These are phyloP conservation scores for Annulohypoxylon maeteangense DNA, from an alignment of 495 filamentous ascomycete genomes.

Conservation along the genomic window DNA sequence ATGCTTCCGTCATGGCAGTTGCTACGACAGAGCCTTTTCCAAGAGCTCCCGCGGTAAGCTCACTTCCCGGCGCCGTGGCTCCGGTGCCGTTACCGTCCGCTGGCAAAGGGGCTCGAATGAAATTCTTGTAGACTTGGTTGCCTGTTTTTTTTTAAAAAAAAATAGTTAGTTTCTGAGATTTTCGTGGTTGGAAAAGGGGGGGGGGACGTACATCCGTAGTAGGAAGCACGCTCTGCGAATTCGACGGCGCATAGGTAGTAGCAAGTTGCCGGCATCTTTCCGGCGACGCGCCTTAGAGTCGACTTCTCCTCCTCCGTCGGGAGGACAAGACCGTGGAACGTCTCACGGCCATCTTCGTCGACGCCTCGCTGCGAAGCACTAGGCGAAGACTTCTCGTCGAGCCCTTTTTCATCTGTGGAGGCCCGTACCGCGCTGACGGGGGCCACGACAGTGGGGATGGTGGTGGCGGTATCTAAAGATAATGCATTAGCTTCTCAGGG, in stretches of 20 bases:
- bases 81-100: slow-evolving; percentile 67
- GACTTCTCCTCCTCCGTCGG: slow-evolving; percentile 65
- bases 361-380: neutral
- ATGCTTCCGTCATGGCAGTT: slow-evolving; percentile 65
- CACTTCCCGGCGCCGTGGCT: slow-evolving; percentile 59
- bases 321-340: slow-evolving; percentile 53
- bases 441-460: slow-evolving; percentile 38
- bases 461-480: slow-evolving; percentile 38
- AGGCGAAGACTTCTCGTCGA: slow-evolving; percentile 22
- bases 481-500: slow-evolving; percentile 13
- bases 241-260: slow-evolving; percentile 67
- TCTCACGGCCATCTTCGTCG: slow-evolving; percentile 43
- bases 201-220: slow-evolving; percentile 54
- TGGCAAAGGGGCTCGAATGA: slow-evolving; percentile 64
- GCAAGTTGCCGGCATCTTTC: slow-evolving; percentile 56
- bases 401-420: slow-evolving; percentile 40
- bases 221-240: slow-evolving; percentile 68
- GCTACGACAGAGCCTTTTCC: slow-evolving; percentile 68
- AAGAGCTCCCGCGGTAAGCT: slow-evolving; percentile 68
- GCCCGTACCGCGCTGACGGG: slow-evolving; percentile 42
- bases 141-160: too few relatives aligned
- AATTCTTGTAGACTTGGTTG: slow-evolving; percentile 68
- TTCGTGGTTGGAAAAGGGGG: neutral
- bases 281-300: slow-evolving; percentile 64
- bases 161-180: neutral